Conservation (phyloP, 2,329 filamentous ascomycete species). For the Fusarium drepaniforme region DNA sequence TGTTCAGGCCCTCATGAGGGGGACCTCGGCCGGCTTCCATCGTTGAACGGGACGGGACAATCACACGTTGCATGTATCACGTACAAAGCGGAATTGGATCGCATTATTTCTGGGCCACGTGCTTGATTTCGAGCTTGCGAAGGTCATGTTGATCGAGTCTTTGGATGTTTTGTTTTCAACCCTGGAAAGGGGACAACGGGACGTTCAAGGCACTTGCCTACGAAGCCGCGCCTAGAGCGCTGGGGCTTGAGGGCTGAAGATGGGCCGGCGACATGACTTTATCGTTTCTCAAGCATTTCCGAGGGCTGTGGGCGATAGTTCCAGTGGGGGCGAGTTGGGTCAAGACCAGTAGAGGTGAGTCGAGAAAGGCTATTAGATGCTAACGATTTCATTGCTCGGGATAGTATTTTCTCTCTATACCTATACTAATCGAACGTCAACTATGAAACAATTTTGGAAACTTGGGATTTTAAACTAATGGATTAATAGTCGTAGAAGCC, state of each 20-base stretch:
- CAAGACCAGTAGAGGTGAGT: background rate
- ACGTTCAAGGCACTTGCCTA: background rate
- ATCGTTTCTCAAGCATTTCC: background rate
- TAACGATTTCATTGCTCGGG: background rate
- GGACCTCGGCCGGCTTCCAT: background rate
- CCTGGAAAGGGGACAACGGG: background rate
- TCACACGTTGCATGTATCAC: slow-evolving; percentile 12
- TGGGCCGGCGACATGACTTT: background rate
- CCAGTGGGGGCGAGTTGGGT: background rate
- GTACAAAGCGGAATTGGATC: background rate
- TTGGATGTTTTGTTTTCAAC: background rate
- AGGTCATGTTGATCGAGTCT: background rate
- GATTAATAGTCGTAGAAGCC: slow-evolving; percentile 90
- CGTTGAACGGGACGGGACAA: background rate
- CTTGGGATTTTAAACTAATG: background rate
- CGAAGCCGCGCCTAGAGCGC: background rate
- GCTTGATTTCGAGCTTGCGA: background rate
- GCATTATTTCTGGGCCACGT: background rate
- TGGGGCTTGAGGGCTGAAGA: background rate
- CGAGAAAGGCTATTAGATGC: background rate
- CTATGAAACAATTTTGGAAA: background rate
- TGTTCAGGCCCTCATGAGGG: slow-evolving; percentile 5
- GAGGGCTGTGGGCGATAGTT: background rate
- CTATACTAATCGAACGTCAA: background rate
- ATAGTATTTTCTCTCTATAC: background rate